Percentiles rank a stretch among this genome's conserved stretches.
phyloP scores from a whole-genome alignment of 805 yeast species.

The Blastobotrys peoriensis region DNA sequence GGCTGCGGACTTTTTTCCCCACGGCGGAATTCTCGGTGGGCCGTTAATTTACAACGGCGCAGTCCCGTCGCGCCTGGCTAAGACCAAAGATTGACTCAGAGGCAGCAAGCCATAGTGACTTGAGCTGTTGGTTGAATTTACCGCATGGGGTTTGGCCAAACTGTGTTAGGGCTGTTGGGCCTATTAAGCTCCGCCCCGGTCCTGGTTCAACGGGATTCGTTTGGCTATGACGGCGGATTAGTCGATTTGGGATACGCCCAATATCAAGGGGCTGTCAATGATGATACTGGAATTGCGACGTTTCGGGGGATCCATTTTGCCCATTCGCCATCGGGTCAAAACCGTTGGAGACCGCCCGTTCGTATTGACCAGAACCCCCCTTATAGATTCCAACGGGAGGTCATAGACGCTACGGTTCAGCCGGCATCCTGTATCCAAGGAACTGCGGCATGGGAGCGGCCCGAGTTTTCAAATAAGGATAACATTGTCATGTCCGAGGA shows the following conservation, averaged over 20 bases:
- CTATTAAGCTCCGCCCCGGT: neutral
- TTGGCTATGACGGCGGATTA: neutral
- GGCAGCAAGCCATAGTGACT: too few relatives aligned
- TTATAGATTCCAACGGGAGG: neutral
- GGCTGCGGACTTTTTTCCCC: too few relatives aligned
- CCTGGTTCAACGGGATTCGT: neutral
- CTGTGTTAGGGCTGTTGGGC: neutral
- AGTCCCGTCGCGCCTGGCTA: too few relatives aligned
- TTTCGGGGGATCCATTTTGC: constrained; percentile 12
- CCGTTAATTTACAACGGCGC: too few relatives aligned
- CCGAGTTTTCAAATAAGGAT: neutral
- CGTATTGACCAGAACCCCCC: constrained; percentile 2
- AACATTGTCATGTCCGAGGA: neutral
- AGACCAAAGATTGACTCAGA: too few relatives aligned
- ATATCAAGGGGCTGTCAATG: constrained; percentile 4
- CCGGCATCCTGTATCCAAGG: constrained; percentile 6
- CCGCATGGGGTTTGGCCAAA: neutral
- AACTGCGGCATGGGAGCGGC: constrained; percentile 1
- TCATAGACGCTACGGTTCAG: constrained; percentile 7
- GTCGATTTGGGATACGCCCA: constrained; percentile 12
- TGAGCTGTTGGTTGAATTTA: too few relatives aligned
- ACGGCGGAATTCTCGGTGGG: too few relatives aligned
- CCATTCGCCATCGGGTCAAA: constrained; percentile 10
- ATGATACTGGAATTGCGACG: constrained; percentile 1
- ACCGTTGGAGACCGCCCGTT: constrained; percentile 11